Conservation (phyloP, 2,329 filamentous ascomycete species). For the Aureobasidium sp. region DNA sequence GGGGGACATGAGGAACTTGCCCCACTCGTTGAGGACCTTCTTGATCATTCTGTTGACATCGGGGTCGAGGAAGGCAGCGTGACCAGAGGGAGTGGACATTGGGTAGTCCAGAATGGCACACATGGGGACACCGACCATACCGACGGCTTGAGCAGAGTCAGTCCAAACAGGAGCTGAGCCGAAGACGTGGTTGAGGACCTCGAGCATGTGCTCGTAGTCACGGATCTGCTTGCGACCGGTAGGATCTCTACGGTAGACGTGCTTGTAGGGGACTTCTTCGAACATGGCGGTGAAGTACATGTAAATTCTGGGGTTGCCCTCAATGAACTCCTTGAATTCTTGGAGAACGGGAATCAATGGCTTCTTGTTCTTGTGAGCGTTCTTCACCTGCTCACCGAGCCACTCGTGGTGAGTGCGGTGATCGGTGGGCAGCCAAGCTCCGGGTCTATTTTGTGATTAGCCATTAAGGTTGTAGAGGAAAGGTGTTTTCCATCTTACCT, state of each 20-base stretch:
- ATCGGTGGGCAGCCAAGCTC: constrained; percentile 58
- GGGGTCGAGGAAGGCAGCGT: constrained; percentile 47
- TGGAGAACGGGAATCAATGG: constrained; percentile 53
- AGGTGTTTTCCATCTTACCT: constrained; percentile 33
- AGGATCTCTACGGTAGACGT: constrained; percentile 55
- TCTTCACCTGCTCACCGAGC: constrained; percentile 50
- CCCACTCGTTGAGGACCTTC: constrained; percentile 46
- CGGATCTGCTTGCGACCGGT: constrained; percentile 57
- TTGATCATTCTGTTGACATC: constrained; percentile 48
- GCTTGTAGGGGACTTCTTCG: constrained; percentile 53
- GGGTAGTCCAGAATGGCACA: constrained; percentile 54
- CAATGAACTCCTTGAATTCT: constrained; percentile 62
- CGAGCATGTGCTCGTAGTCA: constrained; percentile 60
- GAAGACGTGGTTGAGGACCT: constrained; percentile 54
- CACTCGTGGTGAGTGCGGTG: constrained; percentile 56
- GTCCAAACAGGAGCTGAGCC: constrained; percentile 36
- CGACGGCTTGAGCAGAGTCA: constrained; percentile 26
- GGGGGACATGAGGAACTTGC: constrained; percentile 29
- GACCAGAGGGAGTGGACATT: constrained; percentile 50
- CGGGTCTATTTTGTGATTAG: constrained; percentile 34
- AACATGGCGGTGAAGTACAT: constrained; percentile 63
- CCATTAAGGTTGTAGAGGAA: background rate
- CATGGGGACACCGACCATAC: constrained; percentile 26
- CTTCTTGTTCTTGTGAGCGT: constrained; percentile 46
- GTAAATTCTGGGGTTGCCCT: constrained; percentile 55